Evolutionary conservation across 192 early-diverging fungal genomes (phyloP).

Genomic region (Pecoramyces ruminantium): DNA sequence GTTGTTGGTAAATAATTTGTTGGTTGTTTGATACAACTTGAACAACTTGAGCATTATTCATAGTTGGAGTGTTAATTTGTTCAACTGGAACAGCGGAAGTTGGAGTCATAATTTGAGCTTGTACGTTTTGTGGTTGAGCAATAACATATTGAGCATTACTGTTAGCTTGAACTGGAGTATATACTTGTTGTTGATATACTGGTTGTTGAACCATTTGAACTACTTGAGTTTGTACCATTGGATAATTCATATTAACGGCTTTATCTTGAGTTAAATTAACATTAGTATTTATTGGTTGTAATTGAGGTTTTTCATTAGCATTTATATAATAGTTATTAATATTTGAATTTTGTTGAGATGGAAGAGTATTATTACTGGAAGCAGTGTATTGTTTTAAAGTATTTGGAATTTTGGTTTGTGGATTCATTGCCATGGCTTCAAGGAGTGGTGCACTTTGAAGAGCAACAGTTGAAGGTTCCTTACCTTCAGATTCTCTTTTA

Average conservation of each 20-base stretch:
- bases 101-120: not conserved
- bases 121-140: not conserved
- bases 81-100: not conserved
- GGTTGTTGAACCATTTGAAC: not conserved
- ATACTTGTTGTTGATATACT: not conserved
- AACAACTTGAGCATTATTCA: not conserved
- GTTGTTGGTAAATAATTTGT: too few species aligned
- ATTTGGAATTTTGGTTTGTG: not conserved
- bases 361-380: not conserved
- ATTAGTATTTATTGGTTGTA: not conserved
- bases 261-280: not conserved
- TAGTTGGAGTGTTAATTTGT: not conserved
- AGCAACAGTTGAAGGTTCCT: conserved; percentile 67
- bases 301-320: not conserved
- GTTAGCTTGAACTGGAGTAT: not conserved
- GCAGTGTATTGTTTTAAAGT: not conserved
- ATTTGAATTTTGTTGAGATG: not conserved
- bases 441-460: not conserved
- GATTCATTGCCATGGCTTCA: not conserved
- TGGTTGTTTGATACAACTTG: not conserved
- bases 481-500: conserved; percentile 75
- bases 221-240: not conserved
- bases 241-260: not conserved
- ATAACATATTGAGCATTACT: not conserved
- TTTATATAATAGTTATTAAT: not conserved